Conservation (phyloP, 2,329 filamentous ascomycete genomes). For the Colletotrichum neosansevieriae region DNA sequence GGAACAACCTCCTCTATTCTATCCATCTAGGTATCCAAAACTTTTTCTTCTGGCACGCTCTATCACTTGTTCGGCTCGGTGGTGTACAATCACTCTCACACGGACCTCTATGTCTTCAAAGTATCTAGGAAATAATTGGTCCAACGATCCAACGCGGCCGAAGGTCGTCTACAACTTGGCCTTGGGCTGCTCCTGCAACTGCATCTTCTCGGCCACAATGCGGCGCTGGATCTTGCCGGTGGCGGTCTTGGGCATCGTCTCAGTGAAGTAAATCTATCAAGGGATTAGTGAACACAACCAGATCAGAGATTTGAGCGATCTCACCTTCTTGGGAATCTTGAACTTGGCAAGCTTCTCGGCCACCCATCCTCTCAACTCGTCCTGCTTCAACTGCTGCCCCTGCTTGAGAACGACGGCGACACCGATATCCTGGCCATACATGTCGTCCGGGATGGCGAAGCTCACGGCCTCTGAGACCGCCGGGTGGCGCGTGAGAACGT, state of each 20-base stretch:
- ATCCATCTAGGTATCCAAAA: slow-evolving; percentile 27
- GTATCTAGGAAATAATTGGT: neutral
- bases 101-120: neutral
- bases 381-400: slow-evolving; percentile 65
- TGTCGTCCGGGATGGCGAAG: slow-evolving; percentile 84
- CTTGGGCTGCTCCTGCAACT: slow-evolving; percentile 72
- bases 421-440: slow-evolving; percentile 86
- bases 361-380: slow-evolving; percentile 77
- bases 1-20: slow-evolving; percentile 25
- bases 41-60: slow-evolving; percentile 11
- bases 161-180: slow-evolving; percentile 61
- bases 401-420: slow-evolving; percentile 81
- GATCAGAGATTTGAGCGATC: slow-evolving; percentile 34
- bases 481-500: slow-evolving; percentile 80
- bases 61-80: neutral
- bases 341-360: slow-evolving; percentile 80
- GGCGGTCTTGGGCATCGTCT: slow-evolving; percentile 91
- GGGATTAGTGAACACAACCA: too few species aligned
- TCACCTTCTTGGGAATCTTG: slow-evolving; percentile 85
- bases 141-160: neutral
- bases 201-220: slow-evolving; percentile 88
- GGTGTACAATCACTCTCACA: slow-evolving; percentile 5
- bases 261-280: slow-evolving; percentile 79
- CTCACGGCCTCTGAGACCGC: slow-evolving; percentile 82
- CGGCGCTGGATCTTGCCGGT: slow-evolving; percentile 89